These are phyloP conservation scores for Fusarium sp. DNA, from an alignment of 2,329 filamentous ascomycete species.

Conservation along the genomic window DNA sequence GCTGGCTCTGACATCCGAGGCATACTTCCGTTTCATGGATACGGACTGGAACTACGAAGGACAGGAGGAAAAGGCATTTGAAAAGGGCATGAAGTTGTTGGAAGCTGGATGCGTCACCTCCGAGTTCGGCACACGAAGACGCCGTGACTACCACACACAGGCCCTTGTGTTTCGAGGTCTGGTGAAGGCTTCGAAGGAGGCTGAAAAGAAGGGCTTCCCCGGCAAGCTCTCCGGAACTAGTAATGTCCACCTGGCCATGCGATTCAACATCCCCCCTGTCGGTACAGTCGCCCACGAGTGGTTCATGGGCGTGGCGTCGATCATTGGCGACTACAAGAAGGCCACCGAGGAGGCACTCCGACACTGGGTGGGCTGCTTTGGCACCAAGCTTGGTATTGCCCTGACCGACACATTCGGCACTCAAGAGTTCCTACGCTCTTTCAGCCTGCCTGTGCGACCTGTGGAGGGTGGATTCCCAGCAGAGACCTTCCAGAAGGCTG, in stretches of 20 bases:
- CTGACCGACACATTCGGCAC: constrained; percentile 98
- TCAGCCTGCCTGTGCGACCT: constrained; percentile 72
- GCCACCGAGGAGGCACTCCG: constrained; percentile 87
- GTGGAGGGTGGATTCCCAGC: constrained; percentile 56
- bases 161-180: constrained; percentile 90
- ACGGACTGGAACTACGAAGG: constrained; percentile 90
- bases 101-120: constrained; percentile 89
- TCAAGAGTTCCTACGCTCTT: constrained; percentile 85
- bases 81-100: constrained; percentile 82
- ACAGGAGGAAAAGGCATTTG: constrained; percentile 86
- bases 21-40: constrained; percentile 97
- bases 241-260: constrained; percentile 97
- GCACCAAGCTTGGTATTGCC: constrained; percentile 85
- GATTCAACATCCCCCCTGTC: constrained; percentile 84
- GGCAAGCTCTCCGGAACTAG: constrained; percentile 90
- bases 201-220: constrained; percentile 69
- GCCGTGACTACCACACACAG: constrained; percentile 95
- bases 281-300: constrained; percentile 96
- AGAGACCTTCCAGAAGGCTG: constrained; percentile 54
- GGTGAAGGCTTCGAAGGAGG: constrained; percentile 80
- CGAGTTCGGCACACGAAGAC: constrained; percentile 90
- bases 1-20: constrained; percentile 90
- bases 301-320: constrained; percentile 98
- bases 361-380: constrained; percentile 94
- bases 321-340: constrained; percentile 84